Percentiles rank a stretch among this genome's conserved stretches.
phyloP scores from a whole-genome alignment of 495 filamentous ascomycete species.

The Cercophora scortea region DNA sequence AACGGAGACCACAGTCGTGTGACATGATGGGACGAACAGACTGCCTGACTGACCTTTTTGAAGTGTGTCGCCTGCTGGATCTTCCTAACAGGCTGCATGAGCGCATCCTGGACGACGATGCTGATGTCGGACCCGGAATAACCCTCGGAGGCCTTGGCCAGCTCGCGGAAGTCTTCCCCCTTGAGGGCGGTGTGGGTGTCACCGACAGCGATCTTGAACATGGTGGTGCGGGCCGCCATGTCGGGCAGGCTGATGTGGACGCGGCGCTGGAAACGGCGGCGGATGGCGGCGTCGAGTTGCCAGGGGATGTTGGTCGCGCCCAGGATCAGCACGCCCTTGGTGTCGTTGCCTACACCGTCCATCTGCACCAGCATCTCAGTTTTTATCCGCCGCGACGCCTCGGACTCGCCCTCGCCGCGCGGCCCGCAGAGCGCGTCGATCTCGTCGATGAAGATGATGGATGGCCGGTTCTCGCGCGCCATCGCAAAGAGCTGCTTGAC shows the following conservation, averaged over 20 bases:
- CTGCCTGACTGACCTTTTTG: conserved; percentile 65
- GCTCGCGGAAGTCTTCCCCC: conserved; percentile 63
- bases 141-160: conserved; percentile 78
- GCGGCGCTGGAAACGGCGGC: conserved; percentile 90
- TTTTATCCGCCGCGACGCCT: conserved; percentile 95
- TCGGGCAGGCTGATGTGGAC: conserved; percentile 94
- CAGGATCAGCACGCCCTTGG: conserved; percentile 85
- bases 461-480: conserved; percentile 95
- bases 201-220: conserved; percentile 94
- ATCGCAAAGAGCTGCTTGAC: conserved; percentile 97
- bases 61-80: conserved; percentile 99
- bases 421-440: conserved; percentile 96
- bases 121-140: conserved; percentile 95
- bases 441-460: conserved; percentile 99
- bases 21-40: too few relatives aligned
- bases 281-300: conserved; percentile 97
- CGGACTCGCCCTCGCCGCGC: conserved; percentile 93
- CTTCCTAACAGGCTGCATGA: conserved; percentile 96
- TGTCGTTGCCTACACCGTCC: conserved; percentile 96
- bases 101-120: conserved; percentile 92
- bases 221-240: conserved; percentile 77
- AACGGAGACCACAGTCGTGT: too few relatives aligned
- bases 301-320: conserved; percentile 98
- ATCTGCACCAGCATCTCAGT: conserved; percentile 98
- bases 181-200: conserved; percentile 82